Evolutionary conservation across 331 rosid species (phyloP), one percentile per base, ranked within the genome.

Genomic region (Cydonia oblonga): DNA sequence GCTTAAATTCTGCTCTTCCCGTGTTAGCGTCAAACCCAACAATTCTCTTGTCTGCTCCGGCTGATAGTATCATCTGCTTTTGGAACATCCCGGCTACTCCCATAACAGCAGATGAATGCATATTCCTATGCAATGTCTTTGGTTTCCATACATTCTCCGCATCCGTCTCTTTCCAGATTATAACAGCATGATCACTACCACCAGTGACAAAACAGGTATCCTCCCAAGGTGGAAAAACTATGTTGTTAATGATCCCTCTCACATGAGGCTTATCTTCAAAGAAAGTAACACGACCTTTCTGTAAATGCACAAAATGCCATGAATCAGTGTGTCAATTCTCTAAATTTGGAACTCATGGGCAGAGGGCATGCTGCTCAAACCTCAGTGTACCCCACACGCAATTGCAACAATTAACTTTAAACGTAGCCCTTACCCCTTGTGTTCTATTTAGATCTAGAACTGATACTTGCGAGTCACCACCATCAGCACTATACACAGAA

Each of bases 71-170:
- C 20, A 91, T 79, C 54, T 81, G 87, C 83, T 91, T 95, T 58
- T 86, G 90, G 76, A 76, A 89, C 91, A 95, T 79, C 75, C 96
- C 97, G 51, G 96, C 91, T 54, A 91, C 92, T 68, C 97, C 97
- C 98, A 95, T 91, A 75, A 95, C 96, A 77, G 98, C 97, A 69
- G 98, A 95, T 62, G 97, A 86, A 80, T 91, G 98, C 76, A 83
- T 69, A 76, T 81, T 83, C 80, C 88, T 81, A 83, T 89, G 97
- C 90, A 91, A 81, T 25, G 83, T 78, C 85, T 81, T 91, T 70
- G 97, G 89, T 75, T 89, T 91, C 97, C 97, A 91, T 59, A 62
- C 77, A 68, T 81, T 73, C 72, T 80, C 90, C 11, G 60, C 80
- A 22, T 85, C 96, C 1, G 70, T 78, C 75, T 91, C 95, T 56